Base-by-base conservation (phyloP, 2,329 filamentous ascomycete species). In the Colletotrichum musae region DNA sequence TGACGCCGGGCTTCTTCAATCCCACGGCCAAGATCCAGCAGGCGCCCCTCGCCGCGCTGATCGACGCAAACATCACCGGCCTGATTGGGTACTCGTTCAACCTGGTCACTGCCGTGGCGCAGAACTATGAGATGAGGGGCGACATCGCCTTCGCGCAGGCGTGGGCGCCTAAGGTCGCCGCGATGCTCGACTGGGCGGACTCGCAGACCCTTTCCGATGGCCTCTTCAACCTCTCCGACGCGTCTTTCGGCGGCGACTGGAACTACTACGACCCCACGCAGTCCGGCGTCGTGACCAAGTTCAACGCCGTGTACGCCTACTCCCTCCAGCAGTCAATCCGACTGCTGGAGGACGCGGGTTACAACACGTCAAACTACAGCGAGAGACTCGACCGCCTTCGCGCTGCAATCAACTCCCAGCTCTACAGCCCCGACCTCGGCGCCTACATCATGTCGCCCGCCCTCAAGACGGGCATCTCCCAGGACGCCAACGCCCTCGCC, bases 71-170 rank as follows among this genome's bases (percentile, higher is more conserved):
- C 41, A 39, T 75, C 1, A 80, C 78, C 4, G 78, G 77, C 2
- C 69, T 80, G 18, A 78, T 80, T 51, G 77, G 77, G 2, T 80
- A 79, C 69, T 79, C 77, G 2, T 76, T 80, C 26, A 77, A 80
- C 71, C 77, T 78, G 6, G 73, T 80, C 13, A 77, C 73, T 4
- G 77, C 77, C 18, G 69, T 75, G 2, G 75, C 77, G 0, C 65
- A 71, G 41, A 77, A 70, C 45, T 79, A 78, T 57, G 72, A 74
- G 63, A 68, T 72, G 47, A 78, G 75, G 10, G 78, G 78, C 5
- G 70, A 80, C 52, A 13, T 68, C 0, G 63, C 45, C 2, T 74
- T 80, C 52, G 75, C 75, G 21, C 62, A 62, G 15, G 47, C 66
- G 3, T 79, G 78, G 79, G 75, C 76, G 26, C 69, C 76, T 26